Evolutionary conservation across 2,329 filamentous ascomycete species (phyloP).

Genomic region (Malbranchea cinnamomea): DNA sequence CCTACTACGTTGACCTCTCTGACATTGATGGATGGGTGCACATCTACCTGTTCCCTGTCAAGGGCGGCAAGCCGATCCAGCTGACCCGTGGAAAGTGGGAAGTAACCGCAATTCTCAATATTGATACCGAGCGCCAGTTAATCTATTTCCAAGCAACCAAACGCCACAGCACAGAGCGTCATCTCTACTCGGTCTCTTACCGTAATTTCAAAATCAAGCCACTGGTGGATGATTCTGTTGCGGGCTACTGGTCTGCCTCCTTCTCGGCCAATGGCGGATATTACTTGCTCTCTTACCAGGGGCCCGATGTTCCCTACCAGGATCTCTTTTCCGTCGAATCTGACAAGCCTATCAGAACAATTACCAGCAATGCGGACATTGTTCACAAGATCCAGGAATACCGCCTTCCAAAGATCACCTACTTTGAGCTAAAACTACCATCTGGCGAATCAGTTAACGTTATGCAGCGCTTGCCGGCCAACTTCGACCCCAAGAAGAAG

Average conservation of each 20-base stretch:
- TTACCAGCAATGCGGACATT: conserved; percentile 46
- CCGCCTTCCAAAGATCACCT: conserved; percentile 49
- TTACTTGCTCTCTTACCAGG: conserved; percentile 50
- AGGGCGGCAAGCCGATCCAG: conserved; percentile 38
- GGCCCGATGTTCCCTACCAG: conserved; percentile 55
- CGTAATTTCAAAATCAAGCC: conserved; percentile 37
- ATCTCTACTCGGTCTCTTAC: conserved; percentile 52
- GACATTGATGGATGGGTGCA: conserved; percentile 52
- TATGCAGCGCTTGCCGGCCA: conserved; percentile 49
- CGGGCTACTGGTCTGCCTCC: conserved; percentile 48
- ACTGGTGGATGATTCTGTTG: conserved; percentile 45
- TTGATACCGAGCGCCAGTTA: conserved; percentile 41
- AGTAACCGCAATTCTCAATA: conserved; percentile 42
- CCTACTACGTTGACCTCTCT: conserved; percentile 52
- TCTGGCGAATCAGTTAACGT: conserved; percentile 49
- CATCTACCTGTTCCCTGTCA: conserved; percentile 47
- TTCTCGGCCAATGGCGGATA: conserved; percentile 49
- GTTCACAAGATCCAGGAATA: conserved; percentile 43
- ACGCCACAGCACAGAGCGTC: conserved; percentile 50
- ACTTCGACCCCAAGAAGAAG: conserved; percentile 46
- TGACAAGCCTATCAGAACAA: conserved; percentile 39
- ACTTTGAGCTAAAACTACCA: conserved; percentile 47
- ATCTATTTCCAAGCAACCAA: conserved; percentile 53
- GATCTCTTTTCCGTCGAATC: conserved; percentile 47
- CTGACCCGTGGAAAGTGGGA: conserved; percentile 55